Evolutionary conservation across 495 filamentous ascomycete species (phyloP), one percentile per base, ranked within the genome.

Genomic region (Mytilinidion resinicola): DNA sequence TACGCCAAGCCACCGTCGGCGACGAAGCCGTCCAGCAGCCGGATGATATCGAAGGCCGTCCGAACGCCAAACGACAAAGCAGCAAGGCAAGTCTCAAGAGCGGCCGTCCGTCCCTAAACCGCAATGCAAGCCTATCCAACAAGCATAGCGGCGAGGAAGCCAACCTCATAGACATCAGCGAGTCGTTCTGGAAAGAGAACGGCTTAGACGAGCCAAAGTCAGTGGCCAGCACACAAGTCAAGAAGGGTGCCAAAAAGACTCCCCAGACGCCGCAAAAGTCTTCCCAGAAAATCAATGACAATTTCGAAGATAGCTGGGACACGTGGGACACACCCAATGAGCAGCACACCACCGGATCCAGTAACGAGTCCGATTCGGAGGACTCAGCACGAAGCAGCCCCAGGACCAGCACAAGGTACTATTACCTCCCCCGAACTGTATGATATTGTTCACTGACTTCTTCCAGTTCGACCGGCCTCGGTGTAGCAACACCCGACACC

Each of bases 1-100:
- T 98, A 25, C 79, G 90, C 61, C 93, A 98, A 73, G 93, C 90
- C 12, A 95, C 93, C 2, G 89, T 96, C 11, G 93, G 92, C 39
- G 93, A 97, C 34, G 93, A 97, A 71, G 88, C 82, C 10, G 82
- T 90, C 56, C 11, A 25, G 64, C 21, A 34, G 55, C 21, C 51
- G 46, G 59, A 73, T 21, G 52, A 72, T 30, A 34, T 63, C 66
- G 76, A 70, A 56, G 75, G 60, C 60, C 71, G 66, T 21, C 72
- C 69, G 41, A 71, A 68, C 30, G 63, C 65, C 49, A 74, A 50
- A 54, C 44, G 76, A 51, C 64, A 67, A 19, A 74, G 57, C 57
- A 57, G 61, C 54, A 37, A 70, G 72, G 61, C 69, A 74, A 42
- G 74, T 83, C 61, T 82, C 84, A 52, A 78, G 84, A 54, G 47